Conservation (phyloP, 495 filamentous ascomycete species). For the Daldinia caldariorum region DNA sequence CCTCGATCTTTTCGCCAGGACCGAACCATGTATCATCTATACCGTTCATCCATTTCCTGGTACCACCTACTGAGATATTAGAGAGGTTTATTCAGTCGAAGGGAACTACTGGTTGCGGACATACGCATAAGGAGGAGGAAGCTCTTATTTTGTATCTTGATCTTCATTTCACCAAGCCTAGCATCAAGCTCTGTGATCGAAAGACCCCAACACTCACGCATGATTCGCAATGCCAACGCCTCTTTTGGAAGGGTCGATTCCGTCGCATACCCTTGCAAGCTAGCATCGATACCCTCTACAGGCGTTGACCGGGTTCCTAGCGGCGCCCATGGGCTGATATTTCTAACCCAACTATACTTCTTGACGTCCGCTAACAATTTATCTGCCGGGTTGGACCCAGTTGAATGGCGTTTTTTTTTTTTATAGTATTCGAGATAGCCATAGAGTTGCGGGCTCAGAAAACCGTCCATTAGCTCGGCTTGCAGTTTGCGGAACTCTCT, state of each 20-base stretch:
- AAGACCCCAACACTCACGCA: conserved; percentile 57
- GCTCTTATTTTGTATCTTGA: conserved; percentile 47
- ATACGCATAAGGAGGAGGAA: conserved; percentile 54
- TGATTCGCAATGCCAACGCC: conserved; percentile 50
- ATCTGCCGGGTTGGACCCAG: not conserved
- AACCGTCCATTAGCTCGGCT: conserved; percentile 51
- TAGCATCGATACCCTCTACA: conserved; percentile 15
- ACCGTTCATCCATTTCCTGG: conserved; percentile 44
- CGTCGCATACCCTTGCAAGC: conserved; percentile 43
- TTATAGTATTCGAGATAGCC: conserved; percentile 48
- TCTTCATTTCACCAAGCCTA: conserved; percentile 46
- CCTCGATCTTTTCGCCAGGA: conserved; percentile 49
- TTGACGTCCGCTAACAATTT: not conserved
- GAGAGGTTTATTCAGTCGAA: not conserved
- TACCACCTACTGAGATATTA: conserved; percentile 47
- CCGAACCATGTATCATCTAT: conserved; percentile 45
- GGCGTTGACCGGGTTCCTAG: conserved; percentile 16
- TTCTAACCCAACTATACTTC: conserved; percentile 45
- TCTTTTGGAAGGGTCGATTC: conserved; percentile 44
- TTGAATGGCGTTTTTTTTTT: not conserved
- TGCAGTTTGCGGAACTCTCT: conserved; percentile 54
- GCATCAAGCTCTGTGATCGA: conserved; percentile 44
- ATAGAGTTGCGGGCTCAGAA: conserved; percentile 54
- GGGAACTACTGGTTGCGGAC: conserved; percentile 13
- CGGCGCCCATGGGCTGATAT: conserved; percentile 49